A percentile compares a stretch with the other conserved stretches of the same genome.
phyloP scores from a whole-genome alignment of 257 asterid species.

The Solanum arcanum region DNA sequence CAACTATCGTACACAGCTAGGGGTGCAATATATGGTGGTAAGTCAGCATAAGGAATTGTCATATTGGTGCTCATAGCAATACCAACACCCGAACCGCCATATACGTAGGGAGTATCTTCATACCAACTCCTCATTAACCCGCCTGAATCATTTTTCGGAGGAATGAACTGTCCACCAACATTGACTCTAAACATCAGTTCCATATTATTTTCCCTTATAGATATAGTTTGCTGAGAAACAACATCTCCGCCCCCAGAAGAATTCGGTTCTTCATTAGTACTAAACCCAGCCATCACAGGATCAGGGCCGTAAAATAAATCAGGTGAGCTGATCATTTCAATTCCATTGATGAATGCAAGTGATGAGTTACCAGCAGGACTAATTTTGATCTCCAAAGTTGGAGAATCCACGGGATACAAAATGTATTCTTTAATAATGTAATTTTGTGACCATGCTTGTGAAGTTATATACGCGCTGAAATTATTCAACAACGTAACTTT shows the following conservation, averaged over 20 bases:
- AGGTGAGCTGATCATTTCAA: slow-evolving; percentile 57
- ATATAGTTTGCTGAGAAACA: slow-evolving; percentile 11
- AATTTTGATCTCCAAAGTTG: slow-evolving; percentile 43
- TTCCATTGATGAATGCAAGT: slow-evolving; percentile 75
- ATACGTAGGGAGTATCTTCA: slow-evolving; percentile 55
- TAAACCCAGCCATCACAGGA: slow-evolving; percentile 24
- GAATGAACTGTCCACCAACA: slow-evolving; percentile 61
- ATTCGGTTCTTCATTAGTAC: neutral
- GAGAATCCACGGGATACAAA: slow-evolving; percentile 24
- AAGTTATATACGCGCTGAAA: slow-evolving; percentile 61
- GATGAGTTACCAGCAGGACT: slow-evolving; percentile 34
- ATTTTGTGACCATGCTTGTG: slow-evolving; percentile 75
- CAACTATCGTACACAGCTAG: slow-evolving; percentile 38
- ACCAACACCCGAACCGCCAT: slow-evolving; percentile 31
- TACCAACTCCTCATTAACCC: slow-evolving; percentile 86
- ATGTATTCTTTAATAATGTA: slow-evolving; percentile 69
- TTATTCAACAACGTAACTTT: slow-evolving; percentile 43
- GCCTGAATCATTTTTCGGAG: slow-evolving; percentile 49
- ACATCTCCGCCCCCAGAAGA: slow-evolving; percentile 2
- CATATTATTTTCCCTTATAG: slow-evolving; percentile 27
- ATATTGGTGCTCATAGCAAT: slow-evolving; percentile 17
- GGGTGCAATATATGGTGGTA: slow-evolving; percentile 54
- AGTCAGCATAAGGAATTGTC: slow-evolving; percentile 17
- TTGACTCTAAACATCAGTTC: slow-evolving; percentile 64
- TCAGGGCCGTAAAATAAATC: slow-evolving; percentile 28